These are phyloP conservation scores for Tausonia pullulans DNA, from an alignment of 1,284 basidiomycete species.

Conservation along the genomic window DNA sequence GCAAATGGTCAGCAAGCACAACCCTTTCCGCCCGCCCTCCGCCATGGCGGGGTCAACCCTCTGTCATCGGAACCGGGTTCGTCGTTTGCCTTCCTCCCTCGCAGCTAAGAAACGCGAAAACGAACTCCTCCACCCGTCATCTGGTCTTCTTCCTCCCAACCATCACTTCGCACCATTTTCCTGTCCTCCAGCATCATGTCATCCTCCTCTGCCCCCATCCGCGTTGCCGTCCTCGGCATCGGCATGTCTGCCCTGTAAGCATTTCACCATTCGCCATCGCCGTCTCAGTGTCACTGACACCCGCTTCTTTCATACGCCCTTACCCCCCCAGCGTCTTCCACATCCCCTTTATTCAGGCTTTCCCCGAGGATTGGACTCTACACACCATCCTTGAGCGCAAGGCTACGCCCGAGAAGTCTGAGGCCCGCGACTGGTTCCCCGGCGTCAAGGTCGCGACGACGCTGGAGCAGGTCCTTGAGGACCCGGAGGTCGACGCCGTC, in stretches of 20 bases:
- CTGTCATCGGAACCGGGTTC: no score
- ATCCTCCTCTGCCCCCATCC: constrained; percentile 40
- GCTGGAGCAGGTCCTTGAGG: constrained; percentile 31
- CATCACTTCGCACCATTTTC: no score
- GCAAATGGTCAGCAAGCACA: no score
- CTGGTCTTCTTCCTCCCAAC: no score
- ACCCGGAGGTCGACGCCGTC: constrained; percentile 37
- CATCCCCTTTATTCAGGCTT: constrained; percentile 59
- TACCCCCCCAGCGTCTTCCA: constrained; percentile 56
- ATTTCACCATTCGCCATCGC: background rate
- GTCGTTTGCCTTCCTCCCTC: no score
- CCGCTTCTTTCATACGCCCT: background rate
- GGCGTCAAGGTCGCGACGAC: constrained; percentile 31
- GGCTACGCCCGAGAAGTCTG: constrained; percentile 16
- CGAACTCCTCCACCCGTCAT: no score
- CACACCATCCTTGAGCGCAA: constrained; percentile 46
- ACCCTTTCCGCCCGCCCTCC: no score
- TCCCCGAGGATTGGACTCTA: constrained; percentile 60
- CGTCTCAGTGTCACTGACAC: background rate
- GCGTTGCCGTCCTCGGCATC: constrained; percentile 59
- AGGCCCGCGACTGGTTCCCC: constrained; percentile 25
- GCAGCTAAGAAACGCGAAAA: no score
- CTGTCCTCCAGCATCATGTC: no score
- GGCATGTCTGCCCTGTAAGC: constrained; percentile 44
- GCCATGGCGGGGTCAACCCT: no score